Evolutionary conservation across 768 basidiomycete genomes (phyloP).

Genomic region (Leucocoprinus sp.): DNA sequence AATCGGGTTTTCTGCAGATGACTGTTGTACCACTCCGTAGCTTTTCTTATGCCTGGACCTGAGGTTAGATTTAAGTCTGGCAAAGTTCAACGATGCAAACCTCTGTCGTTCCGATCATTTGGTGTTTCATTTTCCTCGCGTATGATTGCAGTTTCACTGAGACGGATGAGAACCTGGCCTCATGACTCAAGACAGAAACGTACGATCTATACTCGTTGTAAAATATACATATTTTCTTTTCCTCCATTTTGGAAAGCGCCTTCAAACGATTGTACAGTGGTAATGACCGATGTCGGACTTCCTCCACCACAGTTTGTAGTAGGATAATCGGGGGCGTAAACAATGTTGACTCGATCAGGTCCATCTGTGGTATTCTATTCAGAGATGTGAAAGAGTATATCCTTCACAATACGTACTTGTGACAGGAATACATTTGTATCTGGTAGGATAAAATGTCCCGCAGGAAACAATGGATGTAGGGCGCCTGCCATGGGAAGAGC

Average conservation of each 20-base stretch:
- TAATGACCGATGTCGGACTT: slow-evolving; percentile 90
- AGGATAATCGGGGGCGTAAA: slow-evolving; percentile 80
- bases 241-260: slow-evolving; percentile 74
- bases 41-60: slow-evolving; percentile 75
- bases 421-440: slow-evolving; percentile 94
- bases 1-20: slow-evolving; percentile 54
- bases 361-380: slow-evolving; percentile 56
- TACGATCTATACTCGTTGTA: slow-evolving; percentile 84
- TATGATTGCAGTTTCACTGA: slow-evolving; percentile 73
- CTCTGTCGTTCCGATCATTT: slow-evolving; percentile 93
- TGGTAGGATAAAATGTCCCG: slow-evolving; percentile 78
- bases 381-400: slow-evolving; percentile 4
- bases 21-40: slow-evolving; percentile 77
- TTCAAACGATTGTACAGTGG: slow-evolving; percentile 92
- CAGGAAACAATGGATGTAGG: slow-evolving; percentile 45
- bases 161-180: background rate
- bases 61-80: background rate
- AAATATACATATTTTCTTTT: slow-evolving; percentile 77
- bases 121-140: slow-evolving; percentile 74
- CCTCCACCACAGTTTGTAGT: slow-evolving; percentile 92
- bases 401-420: slow-evolving; percentile 46
- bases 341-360: slow-evolving; percentile 73
- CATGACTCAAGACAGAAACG: slow-evolving; percentile 21
- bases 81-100: slow-evolving; percentile 28
- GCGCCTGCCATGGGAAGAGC: slow-evolving; percentile 56